Conservation (phyloP, 345 rosid genomes). For the Geranium brycei region DNA sequence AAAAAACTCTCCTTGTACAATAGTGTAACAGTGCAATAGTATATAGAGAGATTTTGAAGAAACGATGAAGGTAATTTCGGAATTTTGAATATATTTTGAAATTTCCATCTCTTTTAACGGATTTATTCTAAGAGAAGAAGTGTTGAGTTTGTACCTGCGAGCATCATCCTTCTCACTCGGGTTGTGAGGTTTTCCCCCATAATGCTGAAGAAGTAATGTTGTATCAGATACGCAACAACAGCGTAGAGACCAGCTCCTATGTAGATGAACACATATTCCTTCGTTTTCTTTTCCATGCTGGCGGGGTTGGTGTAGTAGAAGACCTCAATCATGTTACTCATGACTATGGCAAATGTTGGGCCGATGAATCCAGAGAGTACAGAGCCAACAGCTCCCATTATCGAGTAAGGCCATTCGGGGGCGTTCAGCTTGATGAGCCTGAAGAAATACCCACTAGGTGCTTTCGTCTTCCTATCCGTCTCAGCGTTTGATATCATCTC, state of each 20-base stretch:
- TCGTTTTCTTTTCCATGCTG: constrained; percentile 90
- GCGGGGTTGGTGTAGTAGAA: constrained; percentile 80
- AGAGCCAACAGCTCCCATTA: constrained; percentile 93
- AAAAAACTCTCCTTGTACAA: too few species aligned
- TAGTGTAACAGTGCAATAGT: too few species aligned
- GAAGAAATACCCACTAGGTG: constrained; percentile 78
- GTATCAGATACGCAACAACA: constrained; percentile 87
- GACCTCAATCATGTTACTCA: constrained; percentile 98
- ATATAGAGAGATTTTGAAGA: too few species aligned
- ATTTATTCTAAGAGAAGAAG: background rate
- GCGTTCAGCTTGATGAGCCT: constrained; percentile 84
- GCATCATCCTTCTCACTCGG: constrained; percentile 97
- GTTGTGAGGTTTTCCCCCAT: constrained; percentile 99
- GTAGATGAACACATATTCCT: constrained; percentile 92
- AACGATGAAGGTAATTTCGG: too few species aligned
- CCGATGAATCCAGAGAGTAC: constrained; percentile 88
- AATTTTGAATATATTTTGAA: too few species aligned
- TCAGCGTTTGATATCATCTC: constrained; percentile 99
- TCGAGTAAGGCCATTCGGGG: constrained; percentile 98
- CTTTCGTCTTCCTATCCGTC: constrained; percentile 72
- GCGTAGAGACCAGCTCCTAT: constrained; percentile 96
- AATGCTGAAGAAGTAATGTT: constrained; percentile 97
- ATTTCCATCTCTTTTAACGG: too few species aligned
- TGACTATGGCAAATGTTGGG: constrained; percentile 89
- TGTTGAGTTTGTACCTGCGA: constrained; percentile 50